Conservation (phyloP, 805 yeast species). For the Isabelozyma pseudorhagii region DNA sequence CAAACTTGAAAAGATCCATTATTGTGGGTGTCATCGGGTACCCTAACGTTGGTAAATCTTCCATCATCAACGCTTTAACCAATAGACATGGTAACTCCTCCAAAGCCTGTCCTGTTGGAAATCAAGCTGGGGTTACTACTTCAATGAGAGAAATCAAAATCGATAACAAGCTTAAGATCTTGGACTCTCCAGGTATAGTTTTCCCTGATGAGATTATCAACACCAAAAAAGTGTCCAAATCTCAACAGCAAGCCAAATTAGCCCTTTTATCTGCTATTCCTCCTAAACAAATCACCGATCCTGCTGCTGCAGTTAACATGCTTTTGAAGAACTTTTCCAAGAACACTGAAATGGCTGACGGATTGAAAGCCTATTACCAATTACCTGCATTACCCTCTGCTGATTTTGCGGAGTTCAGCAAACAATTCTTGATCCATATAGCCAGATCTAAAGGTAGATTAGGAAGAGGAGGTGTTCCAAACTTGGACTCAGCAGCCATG, state of each 20-base stretch:
- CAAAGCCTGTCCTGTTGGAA: constrained; percentile 92
- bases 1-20: constrained; percentile 83
- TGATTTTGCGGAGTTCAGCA: constrained; percentile 74
- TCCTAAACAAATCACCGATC: constrained; percentile 80
- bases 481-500: constrained; percentile 78
- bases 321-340: constrained; percentile 74
- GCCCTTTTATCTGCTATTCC: constrained; percentile 88
- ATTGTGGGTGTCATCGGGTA: constrained; percentile 95
- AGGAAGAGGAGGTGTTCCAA: constrained; percentile 91
- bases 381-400: constrained; percentile 76
- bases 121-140: constrained; percentile 96
- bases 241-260: constrained; percentile 81
- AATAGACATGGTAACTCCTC: constrained; percentile 72
- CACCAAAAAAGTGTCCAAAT: constrained; percentile 45
- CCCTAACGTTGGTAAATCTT: constrained; percentile 96
- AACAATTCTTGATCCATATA: constrained; percentile 84
- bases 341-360: constrained; percentile 71
- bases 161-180: constrained; percentile 80
- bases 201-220: constrained; percentile 64
- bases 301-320: constrained; percentile 74
- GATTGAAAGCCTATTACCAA: constrained; percentile 68
- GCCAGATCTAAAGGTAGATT: constrained; percentile 92
- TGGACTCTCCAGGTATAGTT: constrained; percentile 97
- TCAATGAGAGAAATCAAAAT: constrained; percentile 87
- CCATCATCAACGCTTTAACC: constrained; percentile 85